Percentiles rank a stretch among this genome's conserved stretches.
phyloP scores from a whole-genome alignment of 2,329 filamentous ascomycete species.

The Boeremia exigua region DNA sequence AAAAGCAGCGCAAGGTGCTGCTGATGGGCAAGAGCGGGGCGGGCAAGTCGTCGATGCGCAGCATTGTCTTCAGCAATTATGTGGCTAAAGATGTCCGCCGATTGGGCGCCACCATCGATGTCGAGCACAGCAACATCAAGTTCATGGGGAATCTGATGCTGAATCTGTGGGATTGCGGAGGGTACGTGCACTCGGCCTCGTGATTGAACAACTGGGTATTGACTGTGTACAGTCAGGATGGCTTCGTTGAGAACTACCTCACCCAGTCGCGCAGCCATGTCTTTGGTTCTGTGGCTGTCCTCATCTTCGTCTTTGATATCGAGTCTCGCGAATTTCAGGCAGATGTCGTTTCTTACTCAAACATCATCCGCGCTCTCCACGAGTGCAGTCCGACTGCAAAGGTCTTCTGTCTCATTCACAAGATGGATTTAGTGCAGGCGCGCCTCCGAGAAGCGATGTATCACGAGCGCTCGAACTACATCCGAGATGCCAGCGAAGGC shows the following conservation, averaged over 20 bases:
- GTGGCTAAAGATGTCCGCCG: slow-evolving; percentile 94
- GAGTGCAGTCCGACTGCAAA: slow-evolving; percentile 83
- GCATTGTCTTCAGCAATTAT: slow-evolving; percentile 99
- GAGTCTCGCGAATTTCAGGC: slow-evolving; percentile 93
- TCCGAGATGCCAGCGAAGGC: slow-evolving; percentile 74
- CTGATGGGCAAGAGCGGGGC: slow-evolving; percentile 90
- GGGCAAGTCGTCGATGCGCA: slow-evolving; percentile 97
- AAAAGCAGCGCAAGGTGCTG: slow-evolving; percentile 62
- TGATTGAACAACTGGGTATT: slow-evolving; percentile 5
- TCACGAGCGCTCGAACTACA: slow-evolving; percentile 78
- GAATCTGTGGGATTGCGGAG: slow-evolving; percentile 98
- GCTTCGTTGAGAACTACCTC: slow-evolving; percentile 98
- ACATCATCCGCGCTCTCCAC: slow-evolving; percentile 84
- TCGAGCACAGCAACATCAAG: slow-evolving; percentile 97
- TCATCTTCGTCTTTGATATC: slow-evolving; percentile 99
- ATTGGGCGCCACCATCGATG: slow-evolving; percentile 94
- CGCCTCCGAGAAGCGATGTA: slow-evolving; percentile 81
- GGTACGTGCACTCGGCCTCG: slow-evolving; percentile 55
- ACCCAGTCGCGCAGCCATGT: slow-evolving; percentile 94
- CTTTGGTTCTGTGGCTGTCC: slow-evolving; percentile 92
- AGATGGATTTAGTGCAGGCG: slow-evolving; percentile 93
- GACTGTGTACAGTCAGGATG: slow-evolving; percentile 74
- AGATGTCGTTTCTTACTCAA: slow-evolving; percentile 89
- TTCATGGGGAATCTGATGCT: slow-evolving; percentile 97
- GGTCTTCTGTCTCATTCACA: slow-evolving; percentile 96